Evolutionary conservation across 1,284 basidiomycete species (phyloP).

Genomic region (Puccinia coronata): DNA sequence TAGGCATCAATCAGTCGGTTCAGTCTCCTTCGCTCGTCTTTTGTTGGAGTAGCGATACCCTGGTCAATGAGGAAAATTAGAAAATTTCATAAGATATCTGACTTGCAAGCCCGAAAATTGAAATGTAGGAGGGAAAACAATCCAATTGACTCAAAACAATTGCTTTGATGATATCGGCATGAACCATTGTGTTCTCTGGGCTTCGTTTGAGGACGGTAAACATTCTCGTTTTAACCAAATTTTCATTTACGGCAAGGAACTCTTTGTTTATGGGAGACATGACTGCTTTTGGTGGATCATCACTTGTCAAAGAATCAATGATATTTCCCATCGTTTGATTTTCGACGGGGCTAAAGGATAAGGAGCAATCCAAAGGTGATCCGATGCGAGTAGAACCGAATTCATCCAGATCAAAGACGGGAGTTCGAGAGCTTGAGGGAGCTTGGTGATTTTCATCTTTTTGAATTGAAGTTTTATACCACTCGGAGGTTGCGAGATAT

Average conservation of each 20-base stretch:
- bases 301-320: conserved; percentile 3
- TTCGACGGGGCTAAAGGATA: background rate
- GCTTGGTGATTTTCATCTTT: conserved; percentile 31
- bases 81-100: background rate
- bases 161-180: conserved; percentile 53
- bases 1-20: conserved; percentile 48
- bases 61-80: background rate
- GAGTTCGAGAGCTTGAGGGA: conserved; percentile 51
- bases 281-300: conserved; percentile 36
- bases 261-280: conserved; percentile 52
- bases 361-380: background rate
- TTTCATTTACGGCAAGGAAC: conserved; percentile 52
- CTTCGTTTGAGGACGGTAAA: conserved; percentile 50
- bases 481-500: conserved; percentile 54
- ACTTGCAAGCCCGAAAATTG: background rate
- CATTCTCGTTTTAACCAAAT: conserved; percentile 52
- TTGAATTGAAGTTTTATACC: conserved; percentile 47
- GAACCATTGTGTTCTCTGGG: conserved; percentile 52
- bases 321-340: conserved; percentile 12
- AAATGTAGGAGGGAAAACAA: no score
- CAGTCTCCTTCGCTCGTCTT: conserved; percentile 45
- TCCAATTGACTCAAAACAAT: conserved; percentile 52
- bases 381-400: background rate
- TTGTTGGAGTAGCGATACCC: conserved; percentile 45
- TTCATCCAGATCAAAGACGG: conserved; percentile 24